Evolutionary conservation across 1,284 basidiomycete species (phyloP), one percentile per base, ranked within the genome.

Genomic region (Pascua sp.): DNA sequence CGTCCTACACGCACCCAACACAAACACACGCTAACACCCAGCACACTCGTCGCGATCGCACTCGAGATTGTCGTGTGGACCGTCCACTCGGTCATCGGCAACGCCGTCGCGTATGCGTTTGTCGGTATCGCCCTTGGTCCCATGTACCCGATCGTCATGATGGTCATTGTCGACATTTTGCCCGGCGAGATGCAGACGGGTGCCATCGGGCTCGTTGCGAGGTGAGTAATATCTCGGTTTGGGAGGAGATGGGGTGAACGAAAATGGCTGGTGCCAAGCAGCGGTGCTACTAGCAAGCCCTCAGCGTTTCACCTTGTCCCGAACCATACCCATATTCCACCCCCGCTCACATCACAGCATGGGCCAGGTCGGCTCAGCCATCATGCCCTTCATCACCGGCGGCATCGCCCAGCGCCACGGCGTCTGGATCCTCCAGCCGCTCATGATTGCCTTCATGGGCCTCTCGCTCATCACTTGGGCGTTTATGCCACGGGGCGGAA

Each of bases 21-120:
- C 11, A 42, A 15, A 12, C 7, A 9, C 39, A 18, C 9, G 18
- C 47, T 49, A n/a, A 39, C 36, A 15, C 12, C 16, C 32, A 53
- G 44, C 11, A 62, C 73, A 4, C 37, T 59, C 16, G 40, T 71
- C 17, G 61, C 67, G 2, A 68, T 76, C 47, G 72, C 65, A 7
- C 78, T 87, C 24, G 82, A 86, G 65, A 67, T 86, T 15, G 77
- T 84, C 37, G 77, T 88, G 42, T 88, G 86, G 87, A 79, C 84
- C 24, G 81, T 84, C 1, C 82, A 83, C 17, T 82, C 81, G 5
- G 73, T 87, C 18, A 73, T 86, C 42, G 82, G 81, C 24, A 82
- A 83, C 67, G 85, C 84, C 0, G 73, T 86, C 8, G 81, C 84
- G 5, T 82, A 85, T 42, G 80, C 84, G 4, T 67, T 86, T 51